Conservation (phyloP, 805 yeast species). For the Cyberlindnera subsufficiens region DNA sequence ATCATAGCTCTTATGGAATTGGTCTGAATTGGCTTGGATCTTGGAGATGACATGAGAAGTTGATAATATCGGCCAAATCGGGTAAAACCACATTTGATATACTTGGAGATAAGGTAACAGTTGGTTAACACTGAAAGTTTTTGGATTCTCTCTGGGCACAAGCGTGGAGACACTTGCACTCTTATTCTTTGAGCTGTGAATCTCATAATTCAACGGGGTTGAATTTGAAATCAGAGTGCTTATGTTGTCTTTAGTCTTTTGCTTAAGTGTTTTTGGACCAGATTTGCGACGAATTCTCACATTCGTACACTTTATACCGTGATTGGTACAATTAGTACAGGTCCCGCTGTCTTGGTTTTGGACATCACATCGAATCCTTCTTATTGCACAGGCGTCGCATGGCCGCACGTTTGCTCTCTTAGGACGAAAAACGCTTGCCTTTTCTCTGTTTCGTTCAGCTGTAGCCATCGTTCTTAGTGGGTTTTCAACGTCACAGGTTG, state of each 20-base stretch:
- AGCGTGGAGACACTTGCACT: no score
- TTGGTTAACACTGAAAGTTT: conserved; percentile 13
- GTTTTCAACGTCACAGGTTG: no score
- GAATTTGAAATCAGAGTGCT: conserved; percentile 4
- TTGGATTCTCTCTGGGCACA: not conserved
- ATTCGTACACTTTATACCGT: conserved; percentile 19
- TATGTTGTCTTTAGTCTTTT: conserved; percentile 18
- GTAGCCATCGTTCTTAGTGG: no score
- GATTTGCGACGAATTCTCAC: conserved; percentile 20
- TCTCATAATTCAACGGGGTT: not conserved
- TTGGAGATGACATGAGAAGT: conserved; percentile 12
- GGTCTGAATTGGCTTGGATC: conserved; percentile 4
- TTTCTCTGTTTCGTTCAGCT: no score
- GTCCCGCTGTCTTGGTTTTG: conserved; percentile 7
- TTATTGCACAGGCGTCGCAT: conserved; percentile 23
- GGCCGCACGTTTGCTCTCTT: conserved; percentile 7
- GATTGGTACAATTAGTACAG: conserved; percentile 20
- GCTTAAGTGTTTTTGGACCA: conserved; percentile 21
- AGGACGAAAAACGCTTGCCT: no score
- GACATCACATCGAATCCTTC: conserved; percentile 22
- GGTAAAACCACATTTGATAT: conserved; percentile 23
- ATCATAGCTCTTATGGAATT: not conserved
- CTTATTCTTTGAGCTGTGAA: no score
- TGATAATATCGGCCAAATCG: conserved; percentile 22
- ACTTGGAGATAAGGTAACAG: conserved; percentile 18